A percentile compares a stretch with the other conserved stretches of the same genome.
Evolutionary conservation across 2,329 filamentous ascomycete species (phyloP).

Genomic region (Sclerotinia borealis): DNA sequence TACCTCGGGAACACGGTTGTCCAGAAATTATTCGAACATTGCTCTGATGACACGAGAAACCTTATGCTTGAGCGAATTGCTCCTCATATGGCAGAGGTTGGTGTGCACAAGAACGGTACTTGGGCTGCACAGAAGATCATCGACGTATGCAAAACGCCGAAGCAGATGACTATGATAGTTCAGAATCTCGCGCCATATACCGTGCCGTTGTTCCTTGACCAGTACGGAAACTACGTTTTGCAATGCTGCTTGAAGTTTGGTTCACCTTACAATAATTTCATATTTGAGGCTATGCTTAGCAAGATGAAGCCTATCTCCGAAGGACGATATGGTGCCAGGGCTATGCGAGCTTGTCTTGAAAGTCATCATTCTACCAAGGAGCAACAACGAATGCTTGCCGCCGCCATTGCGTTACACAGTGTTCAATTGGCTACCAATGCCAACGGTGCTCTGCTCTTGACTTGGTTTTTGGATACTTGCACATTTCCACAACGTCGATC

Average conservation of each 20-base stretch:
- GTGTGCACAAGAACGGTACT: slow-evolving; percentile 97
- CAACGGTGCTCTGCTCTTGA: slow-evolving; percentile 87
- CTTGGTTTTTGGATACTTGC: slow-evolving; percentile 98
- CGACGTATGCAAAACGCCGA: slow-evolving; percentile 80
- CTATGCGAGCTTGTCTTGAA: slow-evolving; percentile 94
- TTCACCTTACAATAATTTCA: slow-evolving; percentile 85
- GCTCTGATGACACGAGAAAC: slow-evolving; percentile 83
- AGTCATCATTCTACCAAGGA: slow-evolving; percentile 93
- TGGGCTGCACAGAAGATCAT: slow-evolving; percentile 99
- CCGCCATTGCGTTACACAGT: slow-evolving; percentile 91
- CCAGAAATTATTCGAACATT: slow-evolving; percentile 96
- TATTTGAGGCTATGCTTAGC: slow-evolving; percentile 95
- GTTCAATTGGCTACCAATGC: slow-evolving; percentile 94
- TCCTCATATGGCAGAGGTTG: slow-evolving; percentile 91
- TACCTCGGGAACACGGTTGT: slow-evolving; percentile 99
- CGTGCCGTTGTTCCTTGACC: slow-evolving; percentile 87
- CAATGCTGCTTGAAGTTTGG: slow-evolving; percentile 95
- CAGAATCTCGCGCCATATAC: slow-evolving; percentile 80
- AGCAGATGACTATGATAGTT: slow-evolving; percentile 79
- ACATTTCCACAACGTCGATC: slow-evolving; percentile 88
- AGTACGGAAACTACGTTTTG: slow-evolving; percentile 97
- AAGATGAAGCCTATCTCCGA: slow-evolving; percentile 91
- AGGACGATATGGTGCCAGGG: slow-evolving; percentile 87
- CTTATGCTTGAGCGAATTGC: slow-evolving; percentile 85
- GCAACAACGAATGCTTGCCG: slow-evolving; percentile 90